phyloP scores from a whole-genome alignment of 2,329 filamentous ascomycete species.

The Colletotrichum sublineola region DNA sequence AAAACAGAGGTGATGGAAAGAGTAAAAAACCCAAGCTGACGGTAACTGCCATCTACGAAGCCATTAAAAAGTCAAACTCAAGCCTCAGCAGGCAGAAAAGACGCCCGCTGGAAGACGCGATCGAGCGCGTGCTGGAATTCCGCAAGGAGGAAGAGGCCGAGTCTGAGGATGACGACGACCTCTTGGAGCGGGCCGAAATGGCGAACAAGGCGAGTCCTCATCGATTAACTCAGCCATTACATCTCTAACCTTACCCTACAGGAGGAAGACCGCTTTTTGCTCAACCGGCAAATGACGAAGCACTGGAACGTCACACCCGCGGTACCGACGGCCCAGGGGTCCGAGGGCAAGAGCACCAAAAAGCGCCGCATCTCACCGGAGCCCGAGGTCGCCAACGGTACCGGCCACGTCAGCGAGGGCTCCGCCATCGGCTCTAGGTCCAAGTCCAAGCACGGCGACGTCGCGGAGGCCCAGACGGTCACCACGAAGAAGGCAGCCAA shows the following conservation, averaged over 20 bases:
- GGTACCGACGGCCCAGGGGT: constrained; percentile 33
- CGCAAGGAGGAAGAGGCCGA: constrained; percentile 74
- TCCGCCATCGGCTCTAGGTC: constrained; percentile 24
- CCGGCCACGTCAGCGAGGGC: constrained; percentile 33
- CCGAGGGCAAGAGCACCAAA: constrained; percentile 45
- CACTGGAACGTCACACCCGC: constrained; percentile 51
- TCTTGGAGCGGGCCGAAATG: constrained; percentile 52
- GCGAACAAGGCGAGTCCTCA: constrained; percentile 41
- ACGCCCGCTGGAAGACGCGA: constrained; percentile 83
- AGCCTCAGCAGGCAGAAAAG: constrained; percentile 87
- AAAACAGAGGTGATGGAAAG: constrained; percentile 62
- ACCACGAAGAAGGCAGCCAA: constrained; percentile 34
- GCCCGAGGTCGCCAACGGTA: constrained; percentile 36
- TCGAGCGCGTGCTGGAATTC: constrained; percentile 84
- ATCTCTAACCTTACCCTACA: constrained; percentile 16
- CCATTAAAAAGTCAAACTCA: constrained; percentile 88
- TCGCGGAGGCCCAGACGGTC: constrained; percentile 8
- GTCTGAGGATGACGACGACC: constrained; percentile 66
- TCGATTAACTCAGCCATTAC: not conserved
- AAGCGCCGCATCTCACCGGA: constrained; percentile 42
- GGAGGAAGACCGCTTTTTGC: constrained; percentile 54
- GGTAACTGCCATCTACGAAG: constrained; percentile 73
- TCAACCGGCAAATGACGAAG: constrained; percentile 59
- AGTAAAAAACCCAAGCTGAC: constrained; percentile 58
- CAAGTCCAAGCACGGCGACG: constrained; percentile 23